Base-by-base conservation (phyloP, 108 stramenopile genomes). In the Cyclotella choctawhatcheeana region DNA sequence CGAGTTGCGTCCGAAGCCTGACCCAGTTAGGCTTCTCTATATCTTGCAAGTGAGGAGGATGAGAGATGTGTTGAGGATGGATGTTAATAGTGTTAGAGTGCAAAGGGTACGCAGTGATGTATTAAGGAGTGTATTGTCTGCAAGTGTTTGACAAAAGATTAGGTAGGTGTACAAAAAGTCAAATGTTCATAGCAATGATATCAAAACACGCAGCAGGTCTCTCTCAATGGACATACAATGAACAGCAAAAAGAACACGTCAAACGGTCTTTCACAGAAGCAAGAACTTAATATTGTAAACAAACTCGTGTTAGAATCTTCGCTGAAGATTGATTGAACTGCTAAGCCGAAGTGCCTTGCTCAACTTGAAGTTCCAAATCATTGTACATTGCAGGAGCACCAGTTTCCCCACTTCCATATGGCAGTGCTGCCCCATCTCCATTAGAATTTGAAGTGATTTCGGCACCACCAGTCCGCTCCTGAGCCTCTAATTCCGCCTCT, bases 401-500 rank as follows among this genome's bases (percentile, higher is more conserved):
- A 37, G 50, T 56, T 29, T 58, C 67, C 18, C 67, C 55, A 44
- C 65, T 75, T 30, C 74, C 74, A 60, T 75, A 75, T 20, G 58
- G 27, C 32, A 67, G 35, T 47, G 48, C 4, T 40, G 18, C 64
- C 20, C 37, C 64, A 3, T 52, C 64, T 29, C n/a, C 64, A 0
- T 52, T 31, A 44, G n/a, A 22, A 2, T 56, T 47, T 33, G 31
- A 68, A 20, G 55, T 71, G 37, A 54, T 58, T 10, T 64, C 47
- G 10, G 33, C 37, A 24, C 54, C n/a, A 67, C 30, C 84, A 43
- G 79, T 77, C 63, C 77, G 75, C 44, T 89, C 84, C 37, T 73
- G 71, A 14, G 90, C 90, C 76, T 94, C 93, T 18, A 64, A 33
- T 69, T 94, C 93, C 17, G 93, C 93, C 77, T 90, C 93, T 31